Evolutionary conservation across 2,329 filamentous ascomycete genomes (phyloP).

Genomic region (Penicillium sumatraense): DNA sequence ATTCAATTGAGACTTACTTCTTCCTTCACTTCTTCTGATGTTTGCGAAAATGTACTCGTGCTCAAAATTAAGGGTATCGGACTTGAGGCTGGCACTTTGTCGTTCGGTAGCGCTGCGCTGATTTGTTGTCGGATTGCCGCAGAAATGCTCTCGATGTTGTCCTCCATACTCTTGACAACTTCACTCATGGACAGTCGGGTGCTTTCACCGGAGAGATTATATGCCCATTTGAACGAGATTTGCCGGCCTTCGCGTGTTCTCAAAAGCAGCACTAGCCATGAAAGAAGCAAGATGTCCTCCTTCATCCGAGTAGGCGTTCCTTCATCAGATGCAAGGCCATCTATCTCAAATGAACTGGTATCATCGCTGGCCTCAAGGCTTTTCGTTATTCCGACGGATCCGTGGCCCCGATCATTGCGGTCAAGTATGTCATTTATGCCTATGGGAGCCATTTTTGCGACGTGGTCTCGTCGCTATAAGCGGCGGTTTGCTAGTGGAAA

Average conservation of each 20-base stretch:
- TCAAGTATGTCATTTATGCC: conserved; percentile 17
- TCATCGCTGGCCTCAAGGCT: conserved; percentile 5
- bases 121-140: conserved; percentile 34
- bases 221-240: conserved; percentile 47
- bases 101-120: conserved; percentile 4
- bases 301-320: conserved; percentile 40
- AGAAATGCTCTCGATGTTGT: conserved; percentile 31
- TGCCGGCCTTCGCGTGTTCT: conserved; percentile 47
- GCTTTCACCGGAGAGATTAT: conserved; percentile 16
- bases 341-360: conserved; percentile 34
- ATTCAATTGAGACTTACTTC: conserved; percentile 21
- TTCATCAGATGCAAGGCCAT: conserved; percentile 31
- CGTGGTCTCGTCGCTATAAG: not conserved
- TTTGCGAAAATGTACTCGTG: conserved; percentile 24
- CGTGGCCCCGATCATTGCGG: conserved; percentile 1
- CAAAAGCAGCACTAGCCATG: conserved; percentile 53
- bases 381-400: not conserved
- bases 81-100: not conserved
- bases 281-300: conserved; percentile 48
- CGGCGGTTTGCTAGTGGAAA: not conserved
- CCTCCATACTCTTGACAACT: conserved; percentile 39
- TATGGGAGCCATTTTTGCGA: not conserved
- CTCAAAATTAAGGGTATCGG: conserved; percentile 29
- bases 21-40: conserved; percentile 22
- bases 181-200: conserved; percentile 34